Evolutionary conservation across 1,139 yeast species (phyloP).

Genomic region (Candida sojae): DNA sequence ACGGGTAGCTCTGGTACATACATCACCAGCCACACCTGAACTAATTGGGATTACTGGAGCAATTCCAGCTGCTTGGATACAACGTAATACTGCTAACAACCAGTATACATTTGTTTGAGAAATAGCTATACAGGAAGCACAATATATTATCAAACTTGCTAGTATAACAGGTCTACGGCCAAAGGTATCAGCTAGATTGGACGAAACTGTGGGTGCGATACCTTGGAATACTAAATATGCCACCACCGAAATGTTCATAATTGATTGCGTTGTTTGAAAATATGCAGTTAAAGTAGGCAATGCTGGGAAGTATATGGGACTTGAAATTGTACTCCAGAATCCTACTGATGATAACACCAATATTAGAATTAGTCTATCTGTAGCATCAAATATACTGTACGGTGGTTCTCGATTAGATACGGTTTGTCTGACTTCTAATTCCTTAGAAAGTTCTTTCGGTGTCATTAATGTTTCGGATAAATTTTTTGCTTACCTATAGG

Average conservation of each 20-base stretch:
- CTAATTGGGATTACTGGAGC: slow-evolving; percentile 43
- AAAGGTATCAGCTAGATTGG: slow-evolving; percentile 35
- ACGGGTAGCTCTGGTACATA: slow-evolving; percentile 35
- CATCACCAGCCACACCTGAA: slow-evolving; percentile 44
- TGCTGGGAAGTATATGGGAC: slow-evolving; percentile 46
- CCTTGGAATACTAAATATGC: slow-evolving; percentile 42
- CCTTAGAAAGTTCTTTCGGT: not conserved
- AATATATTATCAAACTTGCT: slow-evolving; percentile 26
- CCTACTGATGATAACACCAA: slow-evolving; percentile 33
- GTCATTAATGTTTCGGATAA: not conserved
- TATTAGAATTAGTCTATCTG: slow-evolving; percentile 21
- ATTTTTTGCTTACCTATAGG: not conserved
- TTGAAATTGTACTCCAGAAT: slow-evolving; percentile 41
- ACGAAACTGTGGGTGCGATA: slow-evolving; percentile 33
- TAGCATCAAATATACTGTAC: slow-evolving; percentile 19
- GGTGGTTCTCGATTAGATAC: slow-evolving; percentile 11
- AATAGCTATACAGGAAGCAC: slow-evolving; percentile 37
- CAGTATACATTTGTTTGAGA: slow-evolving; percentile 37
- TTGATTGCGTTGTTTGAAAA: slow-evolving; percentile 25
- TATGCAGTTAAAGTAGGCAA: slow-evolving; percentile 33
- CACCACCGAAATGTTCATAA: slow-evolving; percentile 37
- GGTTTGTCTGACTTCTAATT: slow-evolving; percentile 6
- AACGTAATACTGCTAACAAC: slow-evolving; percentile 36
- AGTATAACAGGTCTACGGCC: slow-evolving; percentile 40
- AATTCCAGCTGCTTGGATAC: slow-evolving; percentile 43